Conservation (phyloP, 441 rosid species). For the Erysimum cheiri region DNA sequence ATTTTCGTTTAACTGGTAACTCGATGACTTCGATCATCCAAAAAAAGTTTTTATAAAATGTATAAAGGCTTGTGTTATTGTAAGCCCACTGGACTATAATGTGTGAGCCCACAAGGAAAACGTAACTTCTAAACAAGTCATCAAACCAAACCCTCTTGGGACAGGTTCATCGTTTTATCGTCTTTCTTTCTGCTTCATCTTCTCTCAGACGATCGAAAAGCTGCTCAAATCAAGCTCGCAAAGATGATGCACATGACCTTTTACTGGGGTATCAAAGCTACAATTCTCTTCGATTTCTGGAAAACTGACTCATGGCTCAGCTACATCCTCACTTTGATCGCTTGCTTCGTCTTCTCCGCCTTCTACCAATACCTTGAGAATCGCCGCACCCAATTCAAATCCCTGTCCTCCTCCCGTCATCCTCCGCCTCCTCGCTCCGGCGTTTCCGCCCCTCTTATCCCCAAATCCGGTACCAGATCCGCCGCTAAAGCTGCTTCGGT, state of each 20-base stretch:
- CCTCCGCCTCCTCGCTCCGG: conserved; percentile 25
- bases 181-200: conserved; percentile 18
- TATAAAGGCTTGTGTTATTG: not conserved
- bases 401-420: conserved; percentile 44
- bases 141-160: not conserved
- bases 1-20: no score
- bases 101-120: conserved; percentile 22
- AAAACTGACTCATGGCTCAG: conserved; percentile 59
- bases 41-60: not conserved
- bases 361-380: conserved; percentile 73
- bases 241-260: conserved; percentile 82
- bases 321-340: conserved; percentile 60
- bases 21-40: no score
- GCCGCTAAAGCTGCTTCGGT: conserved; percentile 52
- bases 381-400: conserved; percentile 57
- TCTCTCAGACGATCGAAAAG: conserved; percentile 5
- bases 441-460: conserved; percentile 50
- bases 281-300: conserved; percentile 65
- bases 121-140: conserved; percentile 24
- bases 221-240: not conserved
- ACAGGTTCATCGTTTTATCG: conserved; percentile 17
- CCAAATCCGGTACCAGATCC: conserved; percentile 42
- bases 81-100: conserved; percentile 32
- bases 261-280: conserved; percentile 63
- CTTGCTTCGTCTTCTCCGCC: conserved; percentile 63